These are phyloP conservation scores for Rhododendron kiyosumense DNA, from an alignment of 148 eudicot species.

Conservation along the genomic window DNA sequence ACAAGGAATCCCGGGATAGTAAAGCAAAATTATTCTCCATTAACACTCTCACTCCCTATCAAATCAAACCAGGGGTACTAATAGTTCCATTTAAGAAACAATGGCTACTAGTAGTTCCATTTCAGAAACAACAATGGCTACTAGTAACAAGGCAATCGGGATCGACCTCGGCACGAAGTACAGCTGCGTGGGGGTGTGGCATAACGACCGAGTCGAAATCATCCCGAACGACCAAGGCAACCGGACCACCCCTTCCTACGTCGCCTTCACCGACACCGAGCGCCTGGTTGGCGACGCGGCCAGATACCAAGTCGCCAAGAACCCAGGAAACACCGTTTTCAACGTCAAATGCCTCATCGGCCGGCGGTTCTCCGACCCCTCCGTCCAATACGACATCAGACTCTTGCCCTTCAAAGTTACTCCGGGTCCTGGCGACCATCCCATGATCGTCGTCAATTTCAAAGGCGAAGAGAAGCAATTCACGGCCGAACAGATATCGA, in stretches of 20 bases:
- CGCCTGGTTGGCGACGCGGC: conserved; percentile 21
- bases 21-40: no score
- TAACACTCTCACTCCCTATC: no score
- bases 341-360: conserved; percentile 4
- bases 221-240: conserved; percentile 28
- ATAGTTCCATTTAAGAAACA: no score
- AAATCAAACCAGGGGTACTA: no score
- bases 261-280: conserved; percentile 26
- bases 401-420: conserved; percentile 2
- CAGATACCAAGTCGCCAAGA: conserved; percentile 23
- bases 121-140: background rate
- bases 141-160: conserved; percentile 12
- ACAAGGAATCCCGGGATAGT: no score
- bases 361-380: background rate
- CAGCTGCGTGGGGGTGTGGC: conserved; percentile 31
- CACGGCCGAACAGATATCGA: background rate
- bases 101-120: background rate
- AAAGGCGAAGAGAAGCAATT: background rate
- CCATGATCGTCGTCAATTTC: background rate
- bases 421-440: background rate
- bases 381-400: background rate
- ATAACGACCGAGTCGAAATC: conserved; percentile 22
- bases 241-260: conserved; percentile 24
- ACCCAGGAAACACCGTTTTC: conserved; percentile 25
- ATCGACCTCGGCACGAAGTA: conserved; percentile 23